Conservation (phyloP, 345 rosid species). For the Punica granatum region DNA sequence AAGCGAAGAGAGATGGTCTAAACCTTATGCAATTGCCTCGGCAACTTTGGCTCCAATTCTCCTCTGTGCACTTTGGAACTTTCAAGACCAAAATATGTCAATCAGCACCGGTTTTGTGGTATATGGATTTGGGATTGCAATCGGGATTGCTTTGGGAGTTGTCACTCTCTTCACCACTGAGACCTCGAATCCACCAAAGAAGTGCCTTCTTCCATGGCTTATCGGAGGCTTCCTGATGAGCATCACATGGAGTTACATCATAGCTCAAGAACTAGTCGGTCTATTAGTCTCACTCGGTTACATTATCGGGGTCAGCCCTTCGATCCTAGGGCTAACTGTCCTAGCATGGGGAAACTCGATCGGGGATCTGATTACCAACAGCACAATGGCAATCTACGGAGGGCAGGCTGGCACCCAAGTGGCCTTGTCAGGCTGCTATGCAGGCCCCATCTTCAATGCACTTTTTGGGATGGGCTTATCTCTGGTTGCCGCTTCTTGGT, state of each 20-base stretch:
- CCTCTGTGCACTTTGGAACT: constrained; percentile 41
- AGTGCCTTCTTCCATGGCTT: constrained; percentile 60
- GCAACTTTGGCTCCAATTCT: constrained; percentile 67
- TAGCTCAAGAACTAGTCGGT: constrained; percentile 77
- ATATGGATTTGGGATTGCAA: constrained; percentile 34
- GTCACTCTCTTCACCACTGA: constrained; percentile 43
- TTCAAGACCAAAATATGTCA: constrained; percentile 19
- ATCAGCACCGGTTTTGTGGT: constrained; percentile 19
- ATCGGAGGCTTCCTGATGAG: constrained; percentile 87
- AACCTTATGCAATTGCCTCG: constrained; percentile 54
- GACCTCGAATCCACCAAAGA: constrained; percentile 52
- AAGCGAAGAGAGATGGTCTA: constrained; percentile 62
- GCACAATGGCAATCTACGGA: constrained; percentile 60
- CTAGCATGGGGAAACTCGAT: constrained; percentile 94
- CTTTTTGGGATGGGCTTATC: constrained; percentile 75
- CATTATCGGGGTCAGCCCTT: constrained; percentile 51
- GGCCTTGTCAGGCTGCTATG: constrained; percentile 81
- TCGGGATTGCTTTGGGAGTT: constrained; percentile 48
- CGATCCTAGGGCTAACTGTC: constrained; percentile 73
- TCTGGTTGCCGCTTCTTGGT: constrained; percentile 50
- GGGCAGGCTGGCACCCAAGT: constrained; percentile 65
- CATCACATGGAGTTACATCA: constrained; percentile 75
- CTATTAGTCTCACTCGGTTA: constrained; percentile 62
- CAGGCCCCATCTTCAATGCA: constrained; percentile 78
- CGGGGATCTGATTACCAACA: constrained; percentile 71